Base-by-base conservation (phyloP, 2,329 filamentous ascomycete genomes). In the Massarina eburnea region DNA sequence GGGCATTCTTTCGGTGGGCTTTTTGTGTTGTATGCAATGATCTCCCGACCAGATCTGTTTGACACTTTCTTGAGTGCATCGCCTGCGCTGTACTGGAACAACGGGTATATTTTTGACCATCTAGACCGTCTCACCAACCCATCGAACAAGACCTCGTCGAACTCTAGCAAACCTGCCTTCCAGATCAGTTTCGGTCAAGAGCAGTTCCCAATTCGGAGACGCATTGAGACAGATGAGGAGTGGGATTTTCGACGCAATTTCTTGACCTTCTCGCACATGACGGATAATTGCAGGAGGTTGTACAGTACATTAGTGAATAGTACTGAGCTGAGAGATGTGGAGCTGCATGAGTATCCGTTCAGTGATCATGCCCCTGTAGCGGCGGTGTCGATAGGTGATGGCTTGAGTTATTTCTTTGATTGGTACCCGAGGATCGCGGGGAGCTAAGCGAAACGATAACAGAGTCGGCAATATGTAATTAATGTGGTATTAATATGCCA, bases 1-100 rank as follows among this genome's bases (percentile, higher is more conserved):
- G 77, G 76, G 0, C 76, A 80, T 45, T 79, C 76, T 0, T 77
- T 76, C 20, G 76, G 75, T 2, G 77, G 75, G 0, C 60, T 80
- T 1, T 79, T 79, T 37, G 62, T 69, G 0, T 63, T 80, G 3
- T 73, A 78, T 46, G 62, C 71, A 0, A 62, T 79, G 8, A 73
- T 74, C 42, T 73, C 66, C 0, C 59, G 65, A 3, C 71, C 74
- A 0, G 51, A 58, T 1, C 60, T 71, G 2, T 79, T 79, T 43
- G 65, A 77, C 43, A 70, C 65, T 7, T 76, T 72, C 47, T 66
- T 78, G 12, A 70, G 71, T 1, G 73, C 71, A 4, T 79, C 76
- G 21, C 76, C 76, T 0, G 72, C 71, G 0, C 71, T 77, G 6
- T 77, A 70, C 68, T 80, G 74, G 72, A 77, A 77, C 50, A 54